Percentiles rank a stretch among this genome's conserved stretches.
phyloP scores from a whole-genome alignment of 257 asterid species.

The Cordia subcordata region DNA sequence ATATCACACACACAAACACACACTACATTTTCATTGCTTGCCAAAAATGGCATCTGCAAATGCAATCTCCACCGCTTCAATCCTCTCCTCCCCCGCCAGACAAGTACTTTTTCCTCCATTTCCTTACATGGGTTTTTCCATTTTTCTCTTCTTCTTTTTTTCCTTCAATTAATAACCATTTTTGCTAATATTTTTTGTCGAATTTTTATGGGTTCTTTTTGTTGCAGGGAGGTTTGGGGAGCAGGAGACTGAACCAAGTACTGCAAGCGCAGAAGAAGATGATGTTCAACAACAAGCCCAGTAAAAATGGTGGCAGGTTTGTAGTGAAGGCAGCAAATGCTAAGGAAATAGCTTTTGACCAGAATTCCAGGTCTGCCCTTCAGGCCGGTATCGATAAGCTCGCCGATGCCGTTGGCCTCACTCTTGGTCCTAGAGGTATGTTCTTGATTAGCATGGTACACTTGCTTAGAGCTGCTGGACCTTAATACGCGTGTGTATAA shows the following conservation, averaged over 20 bases:
- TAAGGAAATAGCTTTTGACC: conserved; percentile 93
- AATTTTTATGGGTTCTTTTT: conserved; percentile 4
- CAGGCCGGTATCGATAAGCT: conserved; percentile 95
- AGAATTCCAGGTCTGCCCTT: conserved; percentile 80
- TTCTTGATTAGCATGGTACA: too few species aligned
- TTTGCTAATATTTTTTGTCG: background rate
- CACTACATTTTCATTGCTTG: background rate
- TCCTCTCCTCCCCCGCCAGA: conserved; percentile 53
- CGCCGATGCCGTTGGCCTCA: conserved; percentile 90
- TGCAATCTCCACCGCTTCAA: conserved; percentile 68
- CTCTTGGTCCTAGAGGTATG: conserved; percentile 96
- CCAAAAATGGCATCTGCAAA: conserved; percentile 81
- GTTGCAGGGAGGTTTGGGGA: conserved; percentile 53
- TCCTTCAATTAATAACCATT: background rate
- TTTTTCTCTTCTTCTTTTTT: background rate
- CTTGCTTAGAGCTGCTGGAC: too few species aligned
- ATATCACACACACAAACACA: background rate
- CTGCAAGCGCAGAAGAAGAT: conserved; percentile 47
- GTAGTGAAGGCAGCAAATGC: conserved; percentile 82
- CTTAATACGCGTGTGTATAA: too few species aligned
- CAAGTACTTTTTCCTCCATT: conserved; percentile 28
- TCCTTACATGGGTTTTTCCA: conserved; percentile 6
- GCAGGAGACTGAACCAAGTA: conserved; percentile 52
- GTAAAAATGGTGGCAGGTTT: conserved; percentile 38
- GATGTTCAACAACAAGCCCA: conserved; percentile 33